Evolutionary conservation across 169 alveolate species (phyloP).

Genomic region (Plasmodium gallinaceum): DNA sequence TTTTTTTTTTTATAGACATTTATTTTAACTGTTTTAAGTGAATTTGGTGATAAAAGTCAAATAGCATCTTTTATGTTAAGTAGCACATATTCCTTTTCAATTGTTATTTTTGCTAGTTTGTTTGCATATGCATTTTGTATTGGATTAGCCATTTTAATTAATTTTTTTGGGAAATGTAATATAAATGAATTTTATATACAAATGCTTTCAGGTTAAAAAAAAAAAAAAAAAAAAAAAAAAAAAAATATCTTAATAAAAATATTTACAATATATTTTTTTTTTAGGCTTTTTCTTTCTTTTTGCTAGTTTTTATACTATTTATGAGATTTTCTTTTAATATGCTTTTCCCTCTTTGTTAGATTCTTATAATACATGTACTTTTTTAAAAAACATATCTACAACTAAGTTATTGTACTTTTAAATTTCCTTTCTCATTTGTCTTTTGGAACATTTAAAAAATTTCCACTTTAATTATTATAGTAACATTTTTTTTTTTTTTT

Average conservation of each 20-base stretch:
- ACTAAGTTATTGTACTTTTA: not conserved
- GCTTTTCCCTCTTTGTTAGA: not conserved
- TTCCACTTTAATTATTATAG: not conserved
- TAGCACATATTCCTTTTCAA: not conserved
- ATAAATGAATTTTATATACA: not conserved
- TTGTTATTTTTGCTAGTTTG: not conserved
- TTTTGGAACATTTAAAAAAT: not conserved
- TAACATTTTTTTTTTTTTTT: no score
- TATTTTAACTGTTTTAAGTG: not conserved
- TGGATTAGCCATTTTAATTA: not conserved
- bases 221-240: slow-evolving; percentile 13
- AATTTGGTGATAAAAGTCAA: not conserved
- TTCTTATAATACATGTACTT: no score
- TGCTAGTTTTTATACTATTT: not conserved
- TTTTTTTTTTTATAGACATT: not conserved
- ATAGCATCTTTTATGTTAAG: not conserved
- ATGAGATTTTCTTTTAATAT: not conserved
- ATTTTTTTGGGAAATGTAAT: not conserved
- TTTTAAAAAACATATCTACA: no score
- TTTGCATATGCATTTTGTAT: not conserved
- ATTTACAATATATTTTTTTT: not conserved
- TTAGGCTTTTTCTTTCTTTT: not conserved
- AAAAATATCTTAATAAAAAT: not conserved
- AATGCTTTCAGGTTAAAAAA: not conserved
- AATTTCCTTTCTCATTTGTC: not conserved